Percentiles rank a stretch among this genome's conserved stretches.
phyloP scores from a whole-genome alignment of 225 moss, liverwort and hornwort species.

The Bryoerythrophyllum caledonicum region DNA sequence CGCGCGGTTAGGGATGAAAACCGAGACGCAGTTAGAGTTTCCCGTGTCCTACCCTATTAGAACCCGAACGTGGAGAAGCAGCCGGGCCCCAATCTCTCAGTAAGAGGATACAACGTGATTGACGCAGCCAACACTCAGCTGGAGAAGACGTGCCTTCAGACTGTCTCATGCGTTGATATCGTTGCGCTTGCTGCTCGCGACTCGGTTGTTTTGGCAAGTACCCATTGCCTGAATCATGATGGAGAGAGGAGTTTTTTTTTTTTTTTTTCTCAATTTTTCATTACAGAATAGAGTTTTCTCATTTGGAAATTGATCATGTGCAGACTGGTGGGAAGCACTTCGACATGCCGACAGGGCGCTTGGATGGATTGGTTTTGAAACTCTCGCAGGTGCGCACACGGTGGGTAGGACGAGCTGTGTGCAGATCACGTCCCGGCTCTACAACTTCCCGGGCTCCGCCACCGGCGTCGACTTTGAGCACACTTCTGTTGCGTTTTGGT shows the following conservation, averaged over 20 bases:
- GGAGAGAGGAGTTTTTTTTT: no score
- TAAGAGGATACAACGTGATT: conserved; percentile 55
- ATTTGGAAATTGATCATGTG: no score
- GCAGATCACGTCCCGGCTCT: conserved; percentile 38
- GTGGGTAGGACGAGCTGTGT: conserved; percentile 47
- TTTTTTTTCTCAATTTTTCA: no score
- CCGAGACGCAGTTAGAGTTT: no score
- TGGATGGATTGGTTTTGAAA: conserved; percentile 42
- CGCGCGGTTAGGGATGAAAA: no score
- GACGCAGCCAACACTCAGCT: conserved; percentile 55
- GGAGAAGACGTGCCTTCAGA: conserved; percentile 47
- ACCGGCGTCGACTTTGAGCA: conserved; percentile 49
- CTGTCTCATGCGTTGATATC: conserved; percentile 86
- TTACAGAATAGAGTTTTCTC: no score
- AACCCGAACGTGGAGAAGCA: conserved; percentile 54
- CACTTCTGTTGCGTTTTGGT: conserved; percentile 2
- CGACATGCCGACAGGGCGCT: conserved; percentile 54
- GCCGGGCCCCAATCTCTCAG: conserved; percentile 46
- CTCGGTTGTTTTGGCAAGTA: conserved; percentile 37
- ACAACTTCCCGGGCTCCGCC: conserved; percentile 52
- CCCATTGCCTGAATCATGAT: neutral
- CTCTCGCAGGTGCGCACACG: conserved; percentile 50
- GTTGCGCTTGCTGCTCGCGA: conserved; percentile 67
- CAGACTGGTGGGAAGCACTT: conserved; percentile 52
- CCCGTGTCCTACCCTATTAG: no score